These are phyloP conservation scores for Penicillium glabrum DNA, from an alignment of 2,329 filamentous ascomycete species.

Conservation along the genomic window DNA sequence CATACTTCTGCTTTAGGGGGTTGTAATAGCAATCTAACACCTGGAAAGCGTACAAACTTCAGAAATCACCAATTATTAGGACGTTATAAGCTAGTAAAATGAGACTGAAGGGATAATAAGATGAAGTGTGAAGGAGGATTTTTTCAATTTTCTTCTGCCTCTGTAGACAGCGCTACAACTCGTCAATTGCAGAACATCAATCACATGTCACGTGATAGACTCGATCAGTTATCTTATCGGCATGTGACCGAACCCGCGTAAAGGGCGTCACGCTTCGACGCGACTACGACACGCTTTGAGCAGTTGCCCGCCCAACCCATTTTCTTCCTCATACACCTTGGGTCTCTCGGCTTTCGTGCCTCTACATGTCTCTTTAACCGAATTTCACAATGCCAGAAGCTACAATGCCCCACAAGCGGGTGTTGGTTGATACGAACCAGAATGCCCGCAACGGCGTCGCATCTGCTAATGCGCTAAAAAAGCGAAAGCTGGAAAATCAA, in stretches of 20 bases:
- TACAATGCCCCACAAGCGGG: slow-evolving; percentile 66
- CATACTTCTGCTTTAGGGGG: no score
- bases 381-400: slow-evolving; percentile 40
- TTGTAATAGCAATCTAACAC: no score
- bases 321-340: neutral
- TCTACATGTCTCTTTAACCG: slow-evolving; percentile 12
- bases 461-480: slow-evolving; percentile 65
- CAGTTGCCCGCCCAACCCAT: neutral
- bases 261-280: neutral
- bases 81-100: no score
- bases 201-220: neutral
- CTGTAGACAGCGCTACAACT: no score
- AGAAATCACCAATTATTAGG: no score
- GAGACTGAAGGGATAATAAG: no score
- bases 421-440: slow-evolving; percentile 67
- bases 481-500: slow-evolving; percentile 70
- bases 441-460: slow-evolving; percentile 61
- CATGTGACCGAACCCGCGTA: neutral
- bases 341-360: neutral
- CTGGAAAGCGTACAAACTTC: no score
- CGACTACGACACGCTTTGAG: neutral
- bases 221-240: neutral
- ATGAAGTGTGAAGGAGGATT: no score
- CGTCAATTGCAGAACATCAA: no score
- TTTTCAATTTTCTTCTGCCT: no score